These are phyloP conservation scores for Pythium pyrilobum DNA, from an alignment of 352 stramenopile species.

Conservation along the genomic window DNA sequence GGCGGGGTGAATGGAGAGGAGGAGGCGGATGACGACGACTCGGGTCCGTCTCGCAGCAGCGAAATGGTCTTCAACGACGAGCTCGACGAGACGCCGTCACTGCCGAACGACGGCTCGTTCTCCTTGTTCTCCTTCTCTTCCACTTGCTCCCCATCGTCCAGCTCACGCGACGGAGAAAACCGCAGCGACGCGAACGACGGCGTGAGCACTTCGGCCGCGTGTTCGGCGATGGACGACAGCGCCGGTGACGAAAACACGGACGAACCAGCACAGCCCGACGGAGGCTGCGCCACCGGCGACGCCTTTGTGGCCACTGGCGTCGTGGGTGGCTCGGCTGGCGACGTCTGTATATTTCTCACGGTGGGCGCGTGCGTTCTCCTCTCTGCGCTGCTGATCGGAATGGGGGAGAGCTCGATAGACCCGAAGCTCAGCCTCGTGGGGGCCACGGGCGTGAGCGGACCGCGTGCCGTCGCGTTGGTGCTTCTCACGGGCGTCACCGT, in stretches of 20 bases:
- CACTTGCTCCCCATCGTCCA: conserved; percentile 10
- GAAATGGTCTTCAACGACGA: conserved; percentile 21
- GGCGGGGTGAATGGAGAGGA: background rate
- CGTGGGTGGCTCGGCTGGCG: background rate
- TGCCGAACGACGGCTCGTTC: conserved; percentile 1
- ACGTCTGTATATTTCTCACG: too few relatives aligned
- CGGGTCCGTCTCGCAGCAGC: conserved; percentile 3
- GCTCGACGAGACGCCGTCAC: background rate
- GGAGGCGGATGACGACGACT: background rate
- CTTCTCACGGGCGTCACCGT: background rate
- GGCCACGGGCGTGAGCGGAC: conserved; percentile 13
- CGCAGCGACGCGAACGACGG: conserved; percentile 21
- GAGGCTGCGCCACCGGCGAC: background rate
- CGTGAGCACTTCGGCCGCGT: conserved; percentile 1
- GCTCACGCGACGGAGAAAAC: conserved; percentile 9
- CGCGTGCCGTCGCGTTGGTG: background rate
- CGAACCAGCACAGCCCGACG: too few relatives aligned
- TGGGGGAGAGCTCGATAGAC: conserved; percentile 44
- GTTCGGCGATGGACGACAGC: conserved; percentile 16
- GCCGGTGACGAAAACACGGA: background rate
- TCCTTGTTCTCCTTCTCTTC: conserved; percentile 27
- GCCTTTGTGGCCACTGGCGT: background rate
- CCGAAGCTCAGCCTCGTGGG: conserved; percentile 13
- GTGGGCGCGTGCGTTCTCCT: conserved; percentile 13
- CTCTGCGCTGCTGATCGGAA: conserved; percentile 18